phyloP scores from a whole-genome alignment of 179 eudicot genomes.

The Beta corolliflora region DNA sequence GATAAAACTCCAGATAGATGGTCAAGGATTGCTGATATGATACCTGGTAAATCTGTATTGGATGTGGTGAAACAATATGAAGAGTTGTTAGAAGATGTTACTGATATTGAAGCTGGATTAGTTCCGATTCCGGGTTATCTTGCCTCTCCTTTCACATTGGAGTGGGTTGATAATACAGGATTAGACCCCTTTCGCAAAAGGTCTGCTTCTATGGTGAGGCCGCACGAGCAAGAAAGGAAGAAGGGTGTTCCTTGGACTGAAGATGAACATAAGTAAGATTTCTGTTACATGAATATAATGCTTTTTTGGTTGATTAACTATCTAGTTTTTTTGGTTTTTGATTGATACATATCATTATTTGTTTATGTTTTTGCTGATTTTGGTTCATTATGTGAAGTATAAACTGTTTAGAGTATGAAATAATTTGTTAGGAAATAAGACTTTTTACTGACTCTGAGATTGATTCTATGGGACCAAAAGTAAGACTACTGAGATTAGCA shows the following conservation, averaged over 20 bases:
- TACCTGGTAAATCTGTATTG: slow-evolving; percentile 70
- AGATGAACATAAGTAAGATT: slow-evolving; percentile 80
- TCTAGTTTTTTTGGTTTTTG: no score
- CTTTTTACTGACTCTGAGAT: no score
- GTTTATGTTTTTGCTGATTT: not conserved
- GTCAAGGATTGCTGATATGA: slow-evolving; percentile 66
- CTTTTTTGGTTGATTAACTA: not conserved
- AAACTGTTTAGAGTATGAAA: no score
- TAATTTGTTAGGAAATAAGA: no score
- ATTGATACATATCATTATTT: no score
- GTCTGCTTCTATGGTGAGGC: slow-evolving; percentile 32
- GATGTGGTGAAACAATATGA: slow-evolving; percentile 73
- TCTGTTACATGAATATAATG: no score
- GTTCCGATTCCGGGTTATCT: slow-evolving; percentile 77
- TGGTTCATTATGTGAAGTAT: no score
- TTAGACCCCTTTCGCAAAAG: slow-evolving; percentile 54
- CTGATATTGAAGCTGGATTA: slow-evolving; percentile 84
- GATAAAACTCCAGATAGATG: slow-evolving; percentile 74
- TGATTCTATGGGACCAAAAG: no score
- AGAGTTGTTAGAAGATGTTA: slow-evolving; percentile 68
- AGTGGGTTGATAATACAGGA: slow-evolving; percentile 45
- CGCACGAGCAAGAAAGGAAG: slow-evolving; percentile 74
- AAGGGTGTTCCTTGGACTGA: slow-evolving; percentile 98
- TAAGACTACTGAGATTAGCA: no score
- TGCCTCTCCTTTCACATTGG: slow-evolving; percentile 60